Percentiles rank a stretch among this genome's conserved stretches.
Evolutionary conservation across 768 basidiomycete species (phyloP).

Genomic region (Omphalotus guepiniiformis): DNA sequence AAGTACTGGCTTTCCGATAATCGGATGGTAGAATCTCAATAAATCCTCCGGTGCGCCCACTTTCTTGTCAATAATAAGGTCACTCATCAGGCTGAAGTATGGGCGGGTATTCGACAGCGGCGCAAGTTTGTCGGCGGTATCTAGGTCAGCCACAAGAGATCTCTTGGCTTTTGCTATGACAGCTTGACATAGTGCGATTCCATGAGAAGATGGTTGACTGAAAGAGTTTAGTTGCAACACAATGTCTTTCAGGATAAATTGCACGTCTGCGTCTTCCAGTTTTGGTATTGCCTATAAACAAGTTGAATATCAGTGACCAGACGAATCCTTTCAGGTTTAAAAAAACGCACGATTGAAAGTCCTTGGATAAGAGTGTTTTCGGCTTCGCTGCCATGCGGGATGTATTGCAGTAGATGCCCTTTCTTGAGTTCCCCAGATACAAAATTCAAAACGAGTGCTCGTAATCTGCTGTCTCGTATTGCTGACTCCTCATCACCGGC

Average conservation of each 20-base stretch:
- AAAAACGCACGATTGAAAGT: slow-evolving; percentile 42
- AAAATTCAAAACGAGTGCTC: slow-evolving; percentile 57
- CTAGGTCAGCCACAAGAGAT: slow-evolving; percentile 26
- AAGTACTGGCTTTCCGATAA: slow-evolving; percentile 41
- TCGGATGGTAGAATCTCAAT: slow-evolving; percentile 48
- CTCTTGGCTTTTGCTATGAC: slow-evolving; percentile 33
- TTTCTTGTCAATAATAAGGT: slow-evolving; percentile 36
- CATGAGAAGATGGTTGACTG: slow-evolving; percentile 22
- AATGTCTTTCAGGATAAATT: slow-evolving; percentile 48
- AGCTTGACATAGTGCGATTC: slow-evolving; percentile 18
- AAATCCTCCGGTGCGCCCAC: slow-evolving; percentile 41
- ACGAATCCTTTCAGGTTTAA: too few relatives aligned
- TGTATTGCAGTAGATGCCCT: slow-evolving; percentile 37
- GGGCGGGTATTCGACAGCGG: slow-evolving; percentile 41
- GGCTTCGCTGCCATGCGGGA: slow-evolving; percentile 38
- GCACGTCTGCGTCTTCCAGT: slow-evolving; percentile 35
- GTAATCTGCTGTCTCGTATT: slow-evolving; percentile 53
- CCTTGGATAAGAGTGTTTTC: slow-evolving; percentile 46
- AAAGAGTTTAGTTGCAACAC: slow-evolving; percentile 48
- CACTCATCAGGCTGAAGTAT: slow-evolving; percentile 34
- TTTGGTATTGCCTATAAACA: slow-evolving; percentile 44
- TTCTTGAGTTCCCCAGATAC: slow-evolving; percentile 47
- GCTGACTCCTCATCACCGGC: slow-evolving; percentile 55
- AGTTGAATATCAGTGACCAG: too few relatives aligned
- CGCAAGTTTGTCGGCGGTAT: slow-evolving; percentile 20